phyloP scores from a whole-genome alignment of 768 basidiomycete genomes.

The Phanerochaete carnosa region DNA sequence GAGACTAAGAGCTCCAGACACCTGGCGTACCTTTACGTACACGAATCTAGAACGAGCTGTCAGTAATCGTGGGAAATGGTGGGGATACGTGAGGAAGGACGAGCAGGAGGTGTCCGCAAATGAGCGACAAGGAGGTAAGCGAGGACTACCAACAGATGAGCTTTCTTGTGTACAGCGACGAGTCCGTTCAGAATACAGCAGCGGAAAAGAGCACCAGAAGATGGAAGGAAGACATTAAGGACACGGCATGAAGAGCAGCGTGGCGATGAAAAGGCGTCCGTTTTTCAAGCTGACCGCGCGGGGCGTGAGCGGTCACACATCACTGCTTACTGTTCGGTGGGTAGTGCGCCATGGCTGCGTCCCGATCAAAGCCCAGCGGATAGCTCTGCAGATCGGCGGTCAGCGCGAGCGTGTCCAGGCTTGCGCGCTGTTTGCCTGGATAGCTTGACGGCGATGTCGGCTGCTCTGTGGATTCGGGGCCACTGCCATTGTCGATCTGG shows the following conservation, averaged over 20 bases:
- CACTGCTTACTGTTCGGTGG: slow-evolving; percentile 7
- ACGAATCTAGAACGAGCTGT: neutral
- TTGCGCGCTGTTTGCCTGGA: slow-evolving; percentile 62
- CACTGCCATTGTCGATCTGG: slow-evolving; percentile 69
- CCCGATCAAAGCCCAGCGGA: slow-evolving; percentile 66
- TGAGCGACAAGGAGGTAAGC: neutral
- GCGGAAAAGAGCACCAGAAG: slow-evolving; percentile 1
- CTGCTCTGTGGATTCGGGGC: slow-evolving; percentile 29
- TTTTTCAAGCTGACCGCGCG: neutral
- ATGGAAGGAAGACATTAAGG: neutral
- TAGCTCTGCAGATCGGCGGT: slow-evolving; percentile 84
- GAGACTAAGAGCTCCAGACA: neutral
- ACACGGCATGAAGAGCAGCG: neutral
- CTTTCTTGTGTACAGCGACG: slow-evolving; percentile 7
- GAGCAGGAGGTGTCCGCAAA: slow-evolving; percentile 1
- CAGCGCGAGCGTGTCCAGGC: slow-evolving; percentile 80
- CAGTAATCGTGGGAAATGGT: neutral
- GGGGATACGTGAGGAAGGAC: neutral
- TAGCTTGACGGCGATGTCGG: slow-evolving; percentile 32
- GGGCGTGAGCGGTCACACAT: neutral
- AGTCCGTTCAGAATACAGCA: slow-evolving; percentile 12
- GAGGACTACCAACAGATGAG: neutral
- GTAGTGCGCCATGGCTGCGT: slow-evolving; percentile 14
- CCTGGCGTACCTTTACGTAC: neutral
- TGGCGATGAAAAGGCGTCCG: neutral